Percentiles rank a stretch among this genome's conserved stretches.
These are phyloP conservation scores for Rhizophagus clarus DNA, from an alignment of 192 early-diverging fungal genomes.

Conservation along the genomic window DNA sequence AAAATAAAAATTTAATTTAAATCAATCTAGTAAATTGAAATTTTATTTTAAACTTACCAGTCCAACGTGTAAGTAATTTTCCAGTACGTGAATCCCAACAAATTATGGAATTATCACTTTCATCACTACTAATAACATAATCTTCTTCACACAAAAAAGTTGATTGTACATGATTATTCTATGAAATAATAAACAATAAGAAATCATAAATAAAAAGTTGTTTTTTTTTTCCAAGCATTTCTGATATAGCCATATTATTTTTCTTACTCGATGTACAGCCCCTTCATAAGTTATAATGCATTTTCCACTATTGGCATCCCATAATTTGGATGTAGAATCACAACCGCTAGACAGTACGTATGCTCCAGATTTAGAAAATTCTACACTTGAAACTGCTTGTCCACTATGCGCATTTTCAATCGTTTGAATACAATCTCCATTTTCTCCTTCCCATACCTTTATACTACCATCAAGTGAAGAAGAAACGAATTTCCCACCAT, in stretches of 20 bases:
- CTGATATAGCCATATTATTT: background rate
- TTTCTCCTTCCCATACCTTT: constrained; percentile 84
- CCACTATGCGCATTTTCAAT: constrained; percentile 81
- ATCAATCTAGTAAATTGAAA: background rate
- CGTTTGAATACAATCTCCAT: constrained; percentile 72
- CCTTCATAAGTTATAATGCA: constrained; percentile 75
- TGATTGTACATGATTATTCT: constrained; percentile 30
- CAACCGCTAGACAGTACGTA: constrained; percentile 79
- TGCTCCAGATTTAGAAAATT: constrained; percentile 74
- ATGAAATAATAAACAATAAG: constrained; percentile 1
- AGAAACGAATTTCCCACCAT: constrained; percentile 75
- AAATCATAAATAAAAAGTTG: background rate
- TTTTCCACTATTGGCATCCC: constrained; percentile 80
- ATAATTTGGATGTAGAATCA: constrained; percentile 75
- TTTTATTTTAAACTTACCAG: constrained; percentile 35
- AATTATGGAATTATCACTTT: constrained; percentile 59
- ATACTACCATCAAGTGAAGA: constrained; percentile 83
- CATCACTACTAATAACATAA: constrained; percentile 71
- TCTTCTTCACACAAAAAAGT: constrained; percentile 65
- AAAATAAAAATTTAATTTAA: background rate
- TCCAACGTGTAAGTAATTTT: constrained; percentile 50
- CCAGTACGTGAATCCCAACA: constrained; percentile 77
- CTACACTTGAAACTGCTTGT: constrained; percentile 66
- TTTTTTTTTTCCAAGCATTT: background rate
- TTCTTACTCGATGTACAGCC: constrained; percentile 52